These are phyloP conservation scores for Emmonsia crescens DNA, from an alignment of 2,329 filamentous ascomycete genomes.

Conservation along the genomic window DNA sequence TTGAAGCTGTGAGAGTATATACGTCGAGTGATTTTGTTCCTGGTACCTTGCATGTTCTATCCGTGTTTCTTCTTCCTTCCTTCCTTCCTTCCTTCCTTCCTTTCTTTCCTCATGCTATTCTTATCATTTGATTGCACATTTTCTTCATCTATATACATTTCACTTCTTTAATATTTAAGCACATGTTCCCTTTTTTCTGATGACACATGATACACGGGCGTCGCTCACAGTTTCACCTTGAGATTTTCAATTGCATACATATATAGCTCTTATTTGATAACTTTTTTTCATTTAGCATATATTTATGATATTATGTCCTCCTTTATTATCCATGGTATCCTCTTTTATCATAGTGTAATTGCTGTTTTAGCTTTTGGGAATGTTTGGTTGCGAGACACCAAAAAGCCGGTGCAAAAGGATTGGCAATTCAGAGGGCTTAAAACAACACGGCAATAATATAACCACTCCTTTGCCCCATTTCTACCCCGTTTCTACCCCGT, in stretches of 20 bases:
- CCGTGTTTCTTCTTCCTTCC: neutral
- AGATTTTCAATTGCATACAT: neutral
- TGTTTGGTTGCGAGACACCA: no score
- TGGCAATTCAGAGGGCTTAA: no score
- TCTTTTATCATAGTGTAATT: no score
- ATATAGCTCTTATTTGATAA: neutral
- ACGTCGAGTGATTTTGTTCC: neutral
- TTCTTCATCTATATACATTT: neutral
- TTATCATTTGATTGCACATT: neutral
- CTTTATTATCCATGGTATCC: no score
- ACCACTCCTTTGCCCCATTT: no score
- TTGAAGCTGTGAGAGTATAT: neutral
- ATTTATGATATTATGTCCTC: neutral
- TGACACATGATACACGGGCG: neutral
- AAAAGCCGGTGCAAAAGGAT: no score
- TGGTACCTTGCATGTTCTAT: neutral
- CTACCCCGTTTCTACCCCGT: no score
- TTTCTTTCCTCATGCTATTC: neutral
- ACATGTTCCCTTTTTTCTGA: neutral
- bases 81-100: neutral
- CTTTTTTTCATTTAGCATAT: neutral
- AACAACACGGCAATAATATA: no score
- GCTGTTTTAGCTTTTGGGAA: no score
- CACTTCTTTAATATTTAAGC: neutral
- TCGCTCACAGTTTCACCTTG: neutral